These are phyloP conservation scores for Forsythia suspensa DNA, from an alignment of 257 asterid species.

Conservation along the genomic window DNA sequence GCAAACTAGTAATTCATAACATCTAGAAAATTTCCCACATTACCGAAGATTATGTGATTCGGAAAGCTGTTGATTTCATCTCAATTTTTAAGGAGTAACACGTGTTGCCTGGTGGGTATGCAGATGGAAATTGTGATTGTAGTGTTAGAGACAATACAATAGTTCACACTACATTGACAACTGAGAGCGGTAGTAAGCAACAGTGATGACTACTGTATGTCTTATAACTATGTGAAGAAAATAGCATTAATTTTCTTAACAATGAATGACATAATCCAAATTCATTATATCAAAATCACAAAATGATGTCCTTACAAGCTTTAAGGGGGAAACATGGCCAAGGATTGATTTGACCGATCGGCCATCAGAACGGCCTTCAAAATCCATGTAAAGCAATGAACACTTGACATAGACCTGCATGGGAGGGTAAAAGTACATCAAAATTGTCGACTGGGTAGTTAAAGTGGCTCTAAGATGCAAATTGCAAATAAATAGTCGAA, in stretches of 20 bases:
- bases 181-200: background rate
- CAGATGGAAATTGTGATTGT: background rate
- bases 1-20: constrained; percentile 4
- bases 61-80: constrained; percentile 17
- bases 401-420: constrained; percentile 87
- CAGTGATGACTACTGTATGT: background rate
- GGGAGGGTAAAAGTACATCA: constrained; percentile 16
- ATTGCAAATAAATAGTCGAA: background rate
- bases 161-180: constrained; percentile 7
- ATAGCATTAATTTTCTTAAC: constrained; percentile 13
- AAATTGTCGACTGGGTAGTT: constrained; percentile 9
- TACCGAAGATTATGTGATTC: constrained; percentile 2
- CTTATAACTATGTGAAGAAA: background rate
- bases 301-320: constrained; percentile 66
- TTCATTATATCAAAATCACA: constrained; percentile 21
- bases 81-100: constrained; percentile 9
- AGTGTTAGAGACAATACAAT: background rate
- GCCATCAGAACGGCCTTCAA: constrained; percentile 99
- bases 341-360: constrained; percentile 91
- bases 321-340: constrained; percentile 87
- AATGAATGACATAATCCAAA: background rate
- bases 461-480: constrained; percentile 1
- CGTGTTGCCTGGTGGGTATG: background rate
- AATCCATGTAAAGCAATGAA: constrained; percentile 82
- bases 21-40: background rate